Conservation (phyloP, 139 green algal genomes). For the Eudorina sp. region DNA sequence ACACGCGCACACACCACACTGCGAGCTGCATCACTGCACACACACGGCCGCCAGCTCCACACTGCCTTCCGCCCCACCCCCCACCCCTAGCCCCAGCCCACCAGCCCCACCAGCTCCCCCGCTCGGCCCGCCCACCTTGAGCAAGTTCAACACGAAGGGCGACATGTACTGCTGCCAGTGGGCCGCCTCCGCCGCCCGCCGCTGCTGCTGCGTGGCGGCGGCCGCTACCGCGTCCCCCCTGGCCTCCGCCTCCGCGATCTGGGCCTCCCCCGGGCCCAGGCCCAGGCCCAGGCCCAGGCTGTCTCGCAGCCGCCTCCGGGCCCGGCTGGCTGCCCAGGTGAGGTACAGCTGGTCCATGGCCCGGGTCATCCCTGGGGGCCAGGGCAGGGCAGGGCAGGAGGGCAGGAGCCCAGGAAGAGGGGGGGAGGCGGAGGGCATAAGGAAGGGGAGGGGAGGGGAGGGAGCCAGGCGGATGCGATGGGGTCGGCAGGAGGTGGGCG, state of each 20-base stretch:
- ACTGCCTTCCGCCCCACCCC: neutral
- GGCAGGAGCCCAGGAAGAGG: no score
- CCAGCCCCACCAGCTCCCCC: neutral
- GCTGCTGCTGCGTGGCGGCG: neutral
- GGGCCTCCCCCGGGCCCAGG: no score
- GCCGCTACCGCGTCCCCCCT: no score
- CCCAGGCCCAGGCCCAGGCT: no score
- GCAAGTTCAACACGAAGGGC: neutral
- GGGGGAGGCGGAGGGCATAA: neutral
- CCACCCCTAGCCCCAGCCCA: neutral
- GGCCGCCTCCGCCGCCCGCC: neutral
- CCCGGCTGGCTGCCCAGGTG: conserved; percentile 14
- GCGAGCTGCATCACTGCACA: neutral
- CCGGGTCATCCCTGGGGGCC: conserved; percentile 10
- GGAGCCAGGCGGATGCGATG: no score
- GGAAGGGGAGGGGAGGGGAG: neutral
- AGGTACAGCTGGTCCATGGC: conserved; percentile 49
- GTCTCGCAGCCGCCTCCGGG: neutral
- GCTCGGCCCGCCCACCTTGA: neutral
- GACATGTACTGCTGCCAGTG: conserved; percentile 27
- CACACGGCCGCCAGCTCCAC: neutral
- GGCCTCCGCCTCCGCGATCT: neutral
- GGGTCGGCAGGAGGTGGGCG: no score
- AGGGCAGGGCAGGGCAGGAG: neutral
- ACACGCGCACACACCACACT: neutral